Conservation (phyloP, 179 eudicot species). For the Patellifolia procumbens region DNA sequence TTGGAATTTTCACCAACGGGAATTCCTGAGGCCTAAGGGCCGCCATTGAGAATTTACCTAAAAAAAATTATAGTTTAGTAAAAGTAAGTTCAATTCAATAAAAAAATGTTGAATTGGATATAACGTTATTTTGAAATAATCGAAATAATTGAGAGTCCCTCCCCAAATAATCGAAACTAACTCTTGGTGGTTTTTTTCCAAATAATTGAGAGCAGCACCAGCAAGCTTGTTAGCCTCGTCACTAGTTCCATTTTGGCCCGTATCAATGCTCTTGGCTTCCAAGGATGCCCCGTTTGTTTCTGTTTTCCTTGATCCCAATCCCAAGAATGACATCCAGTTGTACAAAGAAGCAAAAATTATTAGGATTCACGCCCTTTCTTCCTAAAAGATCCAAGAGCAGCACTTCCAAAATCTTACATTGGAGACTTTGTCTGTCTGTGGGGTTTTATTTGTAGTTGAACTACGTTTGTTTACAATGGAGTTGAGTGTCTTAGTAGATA, state of each 20-base stretch:
- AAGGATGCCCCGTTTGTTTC: slow-evolving; percentile 27
- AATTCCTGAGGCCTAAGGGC: too few species aligned
- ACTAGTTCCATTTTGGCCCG: slow-evolving; percentile 48
- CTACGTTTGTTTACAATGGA: slow-evolving; percentile 46
- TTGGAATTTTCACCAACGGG: too few species aligned
- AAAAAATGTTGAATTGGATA: too few species aligned
- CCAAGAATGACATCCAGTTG: slow-evolving; percentile 81
- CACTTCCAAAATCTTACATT: slow-evolving; percentile 38
- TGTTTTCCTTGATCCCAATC: slow-evolving; percentile 54
- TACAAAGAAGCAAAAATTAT: slow-evolving; percentile 27
- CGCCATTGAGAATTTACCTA: too few species aligned
- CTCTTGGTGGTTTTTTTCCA: too few species aligned
- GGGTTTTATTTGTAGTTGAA: slow-evolving; percentile 31
- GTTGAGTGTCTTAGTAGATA: slow-evolving; percentile 55
- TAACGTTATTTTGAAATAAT: too few species aligned
- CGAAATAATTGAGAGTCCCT: too few species aligned
- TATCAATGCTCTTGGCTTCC: slow-evolving; percentile 27
- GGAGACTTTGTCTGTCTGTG: slow-evolving; percentile 41
- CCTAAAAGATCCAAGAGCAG: slow-evolving; percentile 2
- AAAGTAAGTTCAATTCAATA: too few species aligned
- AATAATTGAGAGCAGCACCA: slow-evolving; percentile 91
- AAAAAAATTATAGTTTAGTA: too few species aligned
- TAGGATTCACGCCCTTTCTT: slow-evolving; percentile 3
- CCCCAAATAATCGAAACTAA: too few species aligned
- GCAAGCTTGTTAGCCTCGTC: slow-evolving; percentile 85